Base-by-base conservation (phyloP, 805 yeast species). In the Candida ponderosae region DNA sequence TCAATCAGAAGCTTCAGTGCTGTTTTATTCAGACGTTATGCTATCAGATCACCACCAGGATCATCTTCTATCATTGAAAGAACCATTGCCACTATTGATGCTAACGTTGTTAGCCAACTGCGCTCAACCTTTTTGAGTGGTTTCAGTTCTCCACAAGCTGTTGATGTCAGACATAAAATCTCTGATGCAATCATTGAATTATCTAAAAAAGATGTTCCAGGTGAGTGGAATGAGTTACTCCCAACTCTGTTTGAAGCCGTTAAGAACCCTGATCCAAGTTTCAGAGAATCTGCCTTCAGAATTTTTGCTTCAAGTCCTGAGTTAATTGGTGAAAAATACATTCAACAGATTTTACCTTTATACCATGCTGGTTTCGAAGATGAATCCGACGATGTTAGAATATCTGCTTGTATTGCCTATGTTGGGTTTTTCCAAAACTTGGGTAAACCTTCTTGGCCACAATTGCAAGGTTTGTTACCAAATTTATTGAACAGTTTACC, bases 161-260 rank as follows among this genome's bases (percentile, higher is more conserved):
- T 76, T 43, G 76, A 74, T 44, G 87, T 87, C 24, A 79, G 97
- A 56, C 96, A 90, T 59, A 93, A 90, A 55, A 65, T 93, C 34
- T 80, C 96, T 2, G 98, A 93, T 65, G 95, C 95, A 8, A 81
- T 93, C 34, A 85, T 97, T 1, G 97, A 89, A 60, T 76, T 90
- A 33, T 94, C 96, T 2, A 79, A 80, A 50, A 81, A 77, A 40
- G 79, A 74, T 13, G 57, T 66, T 33, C 67, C 66, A 18, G 70
- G 69, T 5, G 59, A 66, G 5, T 90, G 98, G 98, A 75, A 80
- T 14, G 89, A 85, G 31, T 71, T 83, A 34, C 62, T 88, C 29
- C 87, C 84, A 36, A 77, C 87, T 1, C 65, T 90, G 29, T 74
- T 86, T 43, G 76, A 74, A 48, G 87, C 93, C 10, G 63, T 79